Evolutionary conservation across 1,284 basidiomycete species (phyloP), one percentile per base, ranked within the genome.

Genomic region (Ganoderma boninense): DNA sequence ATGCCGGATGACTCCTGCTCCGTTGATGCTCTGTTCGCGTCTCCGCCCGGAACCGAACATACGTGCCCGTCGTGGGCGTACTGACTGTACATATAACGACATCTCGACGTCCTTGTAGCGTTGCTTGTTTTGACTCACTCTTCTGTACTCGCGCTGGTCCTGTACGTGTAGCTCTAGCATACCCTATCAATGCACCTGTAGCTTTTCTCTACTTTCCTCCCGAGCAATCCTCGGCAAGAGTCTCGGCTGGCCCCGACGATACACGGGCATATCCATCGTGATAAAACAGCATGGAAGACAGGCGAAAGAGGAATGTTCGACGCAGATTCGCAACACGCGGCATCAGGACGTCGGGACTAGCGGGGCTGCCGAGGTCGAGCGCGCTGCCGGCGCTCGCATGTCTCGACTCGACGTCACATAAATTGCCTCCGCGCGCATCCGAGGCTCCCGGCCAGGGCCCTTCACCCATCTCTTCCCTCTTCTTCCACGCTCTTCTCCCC

Each of bases 341-440:
- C 49, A 54, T 52, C 49, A 23, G n/a, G 20, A 20, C 7, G 18
- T 46, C 44, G 44, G n/a, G 20, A 20, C n/a, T n/a, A n/a, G 46
- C 46, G 46, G 20, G 44, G 44, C 44, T 20, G n/a, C n/a, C 46
- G n/a, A 56, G 46, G n/a, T 49, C 46, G 46, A 56, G 23, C 52
- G 52, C 52, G 1, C 13, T 10, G n/a, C 18, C 26, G 5, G 54
- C 54, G 54, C 29, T 35, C 23, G 54, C 14, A 18, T 18, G 32
- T n/a, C 38, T 32, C 49, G 40, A 18, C 13, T 20, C 35, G 69
- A 70, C 73, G 70, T 74, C 73, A 74, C 54, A 68, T 72, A 72
- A 65, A 72, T 69, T 42, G 62, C 35, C 54, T 40, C 68, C 65
- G 62, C 49, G 49, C 49, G 49, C 49, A n/a, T 52, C 23, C 49